Conservation (phyloP, 495 filamentous ascomycete genomes). For the Collariella sp. region DNA sequence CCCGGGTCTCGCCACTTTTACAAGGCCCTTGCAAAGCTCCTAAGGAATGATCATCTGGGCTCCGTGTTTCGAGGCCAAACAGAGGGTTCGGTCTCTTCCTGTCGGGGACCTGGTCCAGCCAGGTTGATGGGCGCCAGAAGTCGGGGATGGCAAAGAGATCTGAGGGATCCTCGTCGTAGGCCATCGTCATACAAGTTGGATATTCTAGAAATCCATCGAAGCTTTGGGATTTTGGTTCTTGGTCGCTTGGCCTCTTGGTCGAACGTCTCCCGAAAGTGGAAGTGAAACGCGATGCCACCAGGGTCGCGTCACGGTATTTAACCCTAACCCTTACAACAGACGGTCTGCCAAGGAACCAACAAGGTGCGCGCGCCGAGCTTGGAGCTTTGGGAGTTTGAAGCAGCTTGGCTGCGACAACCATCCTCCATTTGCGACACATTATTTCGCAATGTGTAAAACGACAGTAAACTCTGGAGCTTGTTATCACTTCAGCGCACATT, state of each 20-base stretch:
- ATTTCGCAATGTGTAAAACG: too few species aligned
- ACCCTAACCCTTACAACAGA: not conserved
- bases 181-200: constrained; percentile 27
- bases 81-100: constrained; percentile 17
- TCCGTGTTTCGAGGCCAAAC: constrained; percentile 20
- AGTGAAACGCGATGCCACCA: not conserved
- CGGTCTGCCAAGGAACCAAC: constrained; percentile 2
- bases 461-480: too few species aligned
- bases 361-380: constrained; percentile 2
- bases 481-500: not conserved
- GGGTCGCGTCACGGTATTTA: not conserved
- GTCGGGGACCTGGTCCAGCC: constrained; percentile 21
- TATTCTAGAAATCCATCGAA: not conserved
- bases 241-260: not conserved
- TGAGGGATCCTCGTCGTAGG: constrained; percentile 38
- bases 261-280: not conserved
- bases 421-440: not conserved
- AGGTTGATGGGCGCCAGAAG: constrained; percentile 46
- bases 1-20: not conserved
- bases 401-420: not conserved
- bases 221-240: not conserved
- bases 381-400: not conserved
- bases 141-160: constrained; percentile 67
- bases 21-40: not conserved
- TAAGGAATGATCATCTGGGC: not conserved